phyloP scores from a whole-genome alignment of 1,284 basidiomycete species.

The Puccinia brachypodii region DNA sequence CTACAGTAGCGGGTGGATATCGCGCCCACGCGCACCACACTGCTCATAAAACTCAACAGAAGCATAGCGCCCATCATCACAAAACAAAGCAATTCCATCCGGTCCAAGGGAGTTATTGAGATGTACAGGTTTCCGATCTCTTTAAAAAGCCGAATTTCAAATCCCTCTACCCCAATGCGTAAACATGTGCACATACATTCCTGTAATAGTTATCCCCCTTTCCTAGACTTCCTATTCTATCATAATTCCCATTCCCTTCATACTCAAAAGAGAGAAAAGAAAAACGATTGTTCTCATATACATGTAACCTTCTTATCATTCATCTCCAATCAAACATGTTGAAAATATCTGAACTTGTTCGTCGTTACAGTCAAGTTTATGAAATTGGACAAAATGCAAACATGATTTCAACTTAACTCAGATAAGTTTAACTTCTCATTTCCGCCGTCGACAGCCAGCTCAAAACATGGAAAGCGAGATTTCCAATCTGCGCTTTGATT shows the following conservation, averaged over 20 bases:
- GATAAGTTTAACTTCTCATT: no score
- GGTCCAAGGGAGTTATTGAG: conserved; percentile 44
- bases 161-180: background rate
- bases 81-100: conserved; percentile 1
- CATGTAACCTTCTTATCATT: background rate
- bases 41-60: background rate
- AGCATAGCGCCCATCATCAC: background rate
- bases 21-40: background rate
- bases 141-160: background rate
- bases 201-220: background rate
- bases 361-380: no score
- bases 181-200: background rate
- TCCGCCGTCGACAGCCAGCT: no score
- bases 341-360: background rate
- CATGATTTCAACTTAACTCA: no score
- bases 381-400: background rate
- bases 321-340: background rate
- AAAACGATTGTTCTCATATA: background rate
- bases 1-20: background rate
- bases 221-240: conserved; percentile 1
- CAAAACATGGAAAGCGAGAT: no score
- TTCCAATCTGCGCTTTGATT: no score
- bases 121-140: background rate
- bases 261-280: background rate
- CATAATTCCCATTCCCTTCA: background rate